These are phyloP conservation scores for Paramecium pentaurelia DNA, from an alignment of 73 alveolate genomes.

Conservation along the genomic window DNA sequence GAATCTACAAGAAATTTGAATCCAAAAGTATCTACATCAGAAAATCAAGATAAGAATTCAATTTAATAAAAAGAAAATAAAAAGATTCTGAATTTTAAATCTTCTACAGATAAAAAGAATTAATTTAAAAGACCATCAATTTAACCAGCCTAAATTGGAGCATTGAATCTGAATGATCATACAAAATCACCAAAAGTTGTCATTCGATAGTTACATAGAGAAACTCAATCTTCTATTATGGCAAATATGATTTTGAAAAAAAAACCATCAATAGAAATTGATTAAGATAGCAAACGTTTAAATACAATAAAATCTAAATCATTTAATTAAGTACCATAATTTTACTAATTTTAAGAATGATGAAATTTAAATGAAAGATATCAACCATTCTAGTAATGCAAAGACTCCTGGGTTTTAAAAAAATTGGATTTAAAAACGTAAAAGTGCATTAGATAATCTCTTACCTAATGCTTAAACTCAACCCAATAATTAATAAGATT, in stretches of 20 bases:
- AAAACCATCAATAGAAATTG: not conserved
- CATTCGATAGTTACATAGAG: not conserved
- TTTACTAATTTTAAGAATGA: not conserved
- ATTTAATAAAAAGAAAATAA: not conserved
- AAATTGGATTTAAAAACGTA: not conserved
- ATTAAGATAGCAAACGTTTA: not conserved
- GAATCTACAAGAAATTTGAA: not conserved
- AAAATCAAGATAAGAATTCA: not conserved
- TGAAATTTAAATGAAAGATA: not conserved
- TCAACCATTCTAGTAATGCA: not conserved
- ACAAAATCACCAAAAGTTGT: not conserved
- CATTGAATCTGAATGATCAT: not conserved
- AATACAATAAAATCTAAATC: not conserved
- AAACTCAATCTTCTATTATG: not conserved
- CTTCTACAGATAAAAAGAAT: not conserved
- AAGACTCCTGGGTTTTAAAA: not conserved
- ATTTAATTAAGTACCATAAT: not conserved
- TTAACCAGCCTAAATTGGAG: not conserved
- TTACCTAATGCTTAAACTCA: not conserved
- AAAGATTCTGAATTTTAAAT: not conserved
- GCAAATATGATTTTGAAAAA: not conserved
- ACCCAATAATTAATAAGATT: not conserved
- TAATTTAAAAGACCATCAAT: not conserved
- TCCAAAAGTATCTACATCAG: not conserved
- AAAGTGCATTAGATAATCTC: not conserved